Evolutionary conservation across 768 basidiomycete genomes (phyloP), one percentile per base, ranked within the genome.

Genomic region (Psilocybe cubensis): DNA sequence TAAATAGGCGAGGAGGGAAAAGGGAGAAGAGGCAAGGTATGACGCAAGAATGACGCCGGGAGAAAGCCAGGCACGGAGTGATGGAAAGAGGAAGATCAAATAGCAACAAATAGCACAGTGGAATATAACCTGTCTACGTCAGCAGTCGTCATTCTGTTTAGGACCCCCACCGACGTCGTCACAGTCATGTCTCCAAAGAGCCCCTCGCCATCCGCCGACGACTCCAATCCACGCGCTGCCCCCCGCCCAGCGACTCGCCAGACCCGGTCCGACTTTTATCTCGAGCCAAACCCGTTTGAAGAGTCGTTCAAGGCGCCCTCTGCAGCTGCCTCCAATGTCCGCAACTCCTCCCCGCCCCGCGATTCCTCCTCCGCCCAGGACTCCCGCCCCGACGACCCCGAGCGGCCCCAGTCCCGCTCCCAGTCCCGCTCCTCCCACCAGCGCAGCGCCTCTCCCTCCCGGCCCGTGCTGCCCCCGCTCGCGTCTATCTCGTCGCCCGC

Each of bases 281-380:
- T 91, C 31, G 94, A 96, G 67, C 91, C 89, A 0, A 96, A 96
- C 69, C 94, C 95, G 0, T 97, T 97, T 68, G 96, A 99, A 69
- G 92, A 94, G 74, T 95, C 92, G 52, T 98, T 98, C 71, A 87
- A 89, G 67, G 64, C 79, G 27, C 79, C 81, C 25, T 80, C 35
- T 38, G 35, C 35, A n/a, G n/a, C n/a, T 3, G 12, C 35, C 12
- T 38, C 83, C 20, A 84, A 85, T 58, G 75, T 84, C 58, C 77
- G 81, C 63, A 77, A 77, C 49, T 70, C 74, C 18, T 73, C 70
- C 41, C 68, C 74, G 28, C 59, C 66, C 28, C 60, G 68, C 44
- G 62, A 68, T 57, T 61, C 66, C 46, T 38, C 43, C 23, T 69
- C 72, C 48, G 49, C 54, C n/a, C 44, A 62, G 51, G 24, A 58